Conservation (phyloP, 2,329 filamentous ascomycete species). For the Pseudocercospora eumusae region DNA sequence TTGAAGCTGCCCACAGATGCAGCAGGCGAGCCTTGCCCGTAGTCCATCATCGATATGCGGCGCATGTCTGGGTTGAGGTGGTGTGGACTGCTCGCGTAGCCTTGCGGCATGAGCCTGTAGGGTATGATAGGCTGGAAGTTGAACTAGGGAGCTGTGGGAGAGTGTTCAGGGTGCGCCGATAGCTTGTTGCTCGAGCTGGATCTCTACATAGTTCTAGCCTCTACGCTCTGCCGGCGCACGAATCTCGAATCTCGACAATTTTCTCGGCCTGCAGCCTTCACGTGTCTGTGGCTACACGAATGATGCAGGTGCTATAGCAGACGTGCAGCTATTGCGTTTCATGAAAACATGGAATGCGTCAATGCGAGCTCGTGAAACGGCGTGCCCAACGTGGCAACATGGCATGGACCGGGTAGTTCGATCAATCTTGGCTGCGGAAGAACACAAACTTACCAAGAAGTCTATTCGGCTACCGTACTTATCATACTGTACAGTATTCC, state of each 20-base stretch:
- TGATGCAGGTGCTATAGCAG: constrained; percentile 8
- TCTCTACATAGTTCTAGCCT: too few species aligned
- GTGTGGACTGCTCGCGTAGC: constrained; percentile 41
- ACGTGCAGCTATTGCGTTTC: constrained; percentile 6
- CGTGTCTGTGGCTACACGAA: constrained; percentile 1
- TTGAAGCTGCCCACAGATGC: constrained; percentile 30
- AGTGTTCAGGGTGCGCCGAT: constrained; percentile 5
- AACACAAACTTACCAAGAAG: neutral
- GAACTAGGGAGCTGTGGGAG: neutral
- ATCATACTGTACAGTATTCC: too few species aligned
- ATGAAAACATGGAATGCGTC: constrained; percentile 1
- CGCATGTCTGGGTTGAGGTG: constrained; percentile 49
- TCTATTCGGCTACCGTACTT: too few species aligned
- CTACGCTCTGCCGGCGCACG: neutral
- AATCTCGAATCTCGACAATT: neutral
- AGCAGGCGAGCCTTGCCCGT: constrained; percentile 43
- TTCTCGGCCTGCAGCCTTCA: neutral
- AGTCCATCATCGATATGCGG: constrained; percentile 65
- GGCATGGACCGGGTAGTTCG: constrained; percentile 3
- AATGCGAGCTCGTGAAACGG: constrained; percentile 6
- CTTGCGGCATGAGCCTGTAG: too few species aligned
- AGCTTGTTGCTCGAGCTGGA: neutral
- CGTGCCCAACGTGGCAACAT: neutral
- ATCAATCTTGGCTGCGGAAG: constrained; percentile 3
- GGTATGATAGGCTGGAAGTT: too few species aligned